Base-by-base conservation (phyloP, 495 filamentous ascomycete genomes). In the Rhypophila decipiens region DNA sequence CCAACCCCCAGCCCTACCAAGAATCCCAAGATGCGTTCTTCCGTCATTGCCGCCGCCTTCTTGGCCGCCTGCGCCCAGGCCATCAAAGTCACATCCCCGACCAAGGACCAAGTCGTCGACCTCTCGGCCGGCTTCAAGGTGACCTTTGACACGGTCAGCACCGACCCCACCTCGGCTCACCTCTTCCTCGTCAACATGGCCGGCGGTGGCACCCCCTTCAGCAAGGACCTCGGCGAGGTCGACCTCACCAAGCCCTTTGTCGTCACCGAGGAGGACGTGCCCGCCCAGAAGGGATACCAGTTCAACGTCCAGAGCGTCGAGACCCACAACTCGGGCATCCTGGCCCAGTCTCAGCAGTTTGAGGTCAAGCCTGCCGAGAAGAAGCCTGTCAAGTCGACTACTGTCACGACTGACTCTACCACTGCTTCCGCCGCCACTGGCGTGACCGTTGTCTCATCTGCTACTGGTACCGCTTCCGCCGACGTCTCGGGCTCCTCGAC, bases 141-240 rank as follows among this genome's bases (percentile, higher is more conserved):
- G 34, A 40, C 42, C 11, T 63, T 57, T 57, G 23, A 39, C 37
- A 54, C 55, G 36, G 60, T 63, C 52, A 47, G 10, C 47, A 53
- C 49, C 50, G 60, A 63, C 48, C 55, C 60, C 39, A 33, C 31
- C 23, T 34, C 17, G 24, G 60, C 60, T 23, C 52, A 61, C 49
- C 50, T 61, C 23, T 41, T 56, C 39, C 58, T 63, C 17, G 60
- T 63, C 55, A 63, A 63, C 58, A 51, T 53, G 57, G 60, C 60
- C 52, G 23, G 44, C 39, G 60, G 60, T 39, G 49, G 56, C 55
- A 54, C 52, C 24, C 60, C 57, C 29, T 61, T 35, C 55, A 43
- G 17, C 50, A 55, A 55, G 47, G 57, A 60, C 40, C 45, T 63
- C 29, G 60, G 57, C 45, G 54, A 54, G 51, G 22, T 63, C 43